Evolutionary conservation across 208 protist species (phyloP), one percentile per base, ranked within the genome.

Genomic region (Leptomonas pyrrhocoris): DNA sequence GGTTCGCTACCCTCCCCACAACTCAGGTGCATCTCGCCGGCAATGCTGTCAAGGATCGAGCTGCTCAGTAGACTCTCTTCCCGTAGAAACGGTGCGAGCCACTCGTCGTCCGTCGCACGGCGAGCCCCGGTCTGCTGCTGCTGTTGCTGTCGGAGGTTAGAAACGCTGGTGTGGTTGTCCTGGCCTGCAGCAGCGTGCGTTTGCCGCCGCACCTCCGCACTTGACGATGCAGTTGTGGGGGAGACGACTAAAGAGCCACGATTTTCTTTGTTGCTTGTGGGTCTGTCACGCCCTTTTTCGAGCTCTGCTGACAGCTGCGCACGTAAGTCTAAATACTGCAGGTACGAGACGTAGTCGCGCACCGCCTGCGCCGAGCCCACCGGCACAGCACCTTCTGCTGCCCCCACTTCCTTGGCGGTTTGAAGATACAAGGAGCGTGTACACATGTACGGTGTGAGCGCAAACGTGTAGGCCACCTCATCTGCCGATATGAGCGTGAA

Each of bases 401-500:
- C 85, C 6, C 54, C 85, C 27, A 80, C 68, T 23, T 77, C 74
- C 0, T 73, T 57, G 2, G 85, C 85, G 38, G 68, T 64, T 51
- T 78, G 73, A 5, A 91, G 76, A 59, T 80, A 86, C 7, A 74
- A 25, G 13, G 79, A 86, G 23, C 83, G 65, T 30, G 53, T 21
- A 31, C 42, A 64, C 72, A 80, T 66, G 27, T 63, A 16, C 1
- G 74, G 48, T 0, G 76, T 69, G 18, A 70, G 42, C 15, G 7
- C 50, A 40, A 63, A 62, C 2, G n/a, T 43, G 19, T 77, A 65
- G 31, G 49, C 25, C 13, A 56, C 50, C 1, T 30, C 68, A 40
- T 83, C 79, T 16, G 68, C 68, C 23, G 84, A 80, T 15, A 79
- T 50, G 12, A 90, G 34, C 8, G 73, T 75, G 62, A 90, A 80